phyloP scores from a whole-genome alignment of 345 rosid genomes.

The Salix brachista region DNA sequence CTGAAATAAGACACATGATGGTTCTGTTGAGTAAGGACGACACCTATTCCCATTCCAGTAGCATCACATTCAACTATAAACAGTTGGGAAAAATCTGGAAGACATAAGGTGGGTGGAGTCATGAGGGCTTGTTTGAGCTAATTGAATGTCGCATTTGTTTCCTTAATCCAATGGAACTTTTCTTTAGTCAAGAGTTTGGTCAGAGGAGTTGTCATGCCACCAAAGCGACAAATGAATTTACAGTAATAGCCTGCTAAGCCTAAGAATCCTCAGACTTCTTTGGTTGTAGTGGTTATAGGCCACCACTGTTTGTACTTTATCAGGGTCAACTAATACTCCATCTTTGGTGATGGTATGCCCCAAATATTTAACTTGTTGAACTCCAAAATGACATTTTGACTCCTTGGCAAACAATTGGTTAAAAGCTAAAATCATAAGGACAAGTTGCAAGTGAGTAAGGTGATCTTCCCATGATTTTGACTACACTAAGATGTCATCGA shows the following conservation, averaged over 20 bases:
- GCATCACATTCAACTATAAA: too few species aligned
- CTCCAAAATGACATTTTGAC: background rate
- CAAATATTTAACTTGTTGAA: background rate
- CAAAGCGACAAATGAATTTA: too few species aligned
- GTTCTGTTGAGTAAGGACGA: too few species aligned
- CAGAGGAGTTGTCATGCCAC: background rate
- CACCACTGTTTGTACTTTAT: too few species aligned
- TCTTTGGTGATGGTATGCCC: background rate
- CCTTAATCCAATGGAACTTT: rapidly evolving
- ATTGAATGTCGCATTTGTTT: background rate
- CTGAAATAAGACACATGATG: too few species aligned
- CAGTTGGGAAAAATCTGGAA: background rate
- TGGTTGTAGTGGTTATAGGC: background rate
- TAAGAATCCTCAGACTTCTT: background rate
- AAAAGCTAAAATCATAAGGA: background rate
- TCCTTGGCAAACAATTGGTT: background rate
- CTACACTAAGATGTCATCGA: background rate
- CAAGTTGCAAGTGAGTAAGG: background rate
- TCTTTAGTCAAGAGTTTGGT: background rate
- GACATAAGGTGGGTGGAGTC: background rate
- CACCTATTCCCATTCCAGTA: too few species aligned
- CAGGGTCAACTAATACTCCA: rapidly evolving
- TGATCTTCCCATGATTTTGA: background rate
- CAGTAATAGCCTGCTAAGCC: background rate
- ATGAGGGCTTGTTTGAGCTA: background rate